A percentile compares a stretch with the other conserved stretches of the same genome.
Evolutionary conservation across 2,329 filamentous ascomycete genomes (phyloP).

Genomic region (Chaetomium globosum): DNA sequence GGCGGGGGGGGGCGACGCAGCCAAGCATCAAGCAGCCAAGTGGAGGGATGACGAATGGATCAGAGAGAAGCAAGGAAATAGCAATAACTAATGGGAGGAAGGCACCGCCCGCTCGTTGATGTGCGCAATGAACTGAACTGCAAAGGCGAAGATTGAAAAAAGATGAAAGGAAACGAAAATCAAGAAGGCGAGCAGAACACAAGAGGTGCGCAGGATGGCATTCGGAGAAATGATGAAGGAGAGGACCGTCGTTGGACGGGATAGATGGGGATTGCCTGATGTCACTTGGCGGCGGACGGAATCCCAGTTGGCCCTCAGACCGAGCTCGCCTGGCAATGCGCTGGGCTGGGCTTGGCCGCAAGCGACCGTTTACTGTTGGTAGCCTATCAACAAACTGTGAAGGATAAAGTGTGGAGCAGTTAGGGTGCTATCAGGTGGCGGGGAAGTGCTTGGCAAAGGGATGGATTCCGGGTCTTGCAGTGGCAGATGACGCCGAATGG

Average conservation of each 20-base stretch:
- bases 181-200: background rate
- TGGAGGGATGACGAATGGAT: constrained; percentile 23
- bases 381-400: constrained; percentile 17
- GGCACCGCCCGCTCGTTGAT: constrained; percentile 24
- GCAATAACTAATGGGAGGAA: constrained; percentile 14
- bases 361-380: constrained; percentile 21
- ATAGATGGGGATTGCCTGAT: constrained; percentile 12
- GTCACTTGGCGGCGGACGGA: constrained; percentile 8
- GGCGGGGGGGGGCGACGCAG: constrained; percentile 23
- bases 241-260: constrained; percentile 1
- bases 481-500: constrained; percentile 9
- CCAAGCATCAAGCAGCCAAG: constrained; percentile 21
- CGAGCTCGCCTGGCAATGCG: constrained; percentile 8
- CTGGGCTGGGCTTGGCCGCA: constrained; percentile 9
- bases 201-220: constrained; percentile 1
- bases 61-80: constrained; percentile 13
- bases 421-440: constrained; percentile 28
- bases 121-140: constrained; percentile 10
- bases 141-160: background rate
- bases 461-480: background rate
- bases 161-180: constrained; percentile 10
- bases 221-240: background rate
- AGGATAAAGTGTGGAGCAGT: constrained; percentile 9
- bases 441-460: constrained; percentile 21
- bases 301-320: constrained; percentile 10